Evolutionary conservation across 768 basidiomycete species (phyloP), one percentile per base, ranked within the genome.

Genomic region (Galerina sulciceps): DNA sequence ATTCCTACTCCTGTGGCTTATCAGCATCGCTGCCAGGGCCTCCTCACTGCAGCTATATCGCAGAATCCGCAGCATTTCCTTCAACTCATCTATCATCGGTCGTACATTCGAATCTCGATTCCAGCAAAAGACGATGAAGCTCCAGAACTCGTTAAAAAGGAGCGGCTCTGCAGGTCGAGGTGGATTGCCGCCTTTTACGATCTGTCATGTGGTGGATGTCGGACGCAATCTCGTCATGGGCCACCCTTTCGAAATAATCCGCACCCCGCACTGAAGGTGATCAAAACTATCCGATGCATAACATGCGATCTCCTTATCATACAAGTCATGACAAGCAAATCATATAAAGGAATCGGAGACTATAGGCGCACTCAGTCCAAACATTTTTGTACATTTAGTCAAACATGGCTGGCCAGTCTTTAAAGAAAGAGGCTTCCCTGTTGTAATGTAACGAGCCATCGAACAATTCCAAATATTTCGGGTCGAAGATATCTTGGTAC

Each of bases 11-110:
- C 3, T 35, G 36, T 6, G 35, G 14, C 20, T 38, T 37, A 22
- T 51, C 36, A 2, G 51, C 20, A 40, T 41, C 10, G 37, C 38
- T 11, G 51, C 20, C 18, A 53, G 20, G 6, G 37, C 22, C 18
- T 41, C 51, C 10, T 53, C 51, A 42, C 51, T 53, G 11, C 38
- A 42, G 4, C 23, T 22, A 42, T 53, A 53, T 31, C 51, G 51
- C 38, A 53, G 10, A 8, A 53, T 8, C 4, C 41, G 51, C 23
- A 53, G 37, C 38, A 6, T 23, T 22, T 53, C 38, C 20, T 38
- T 37, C 51, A 53, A 20, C 37, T 41, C 23, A 13, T 38, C 51
- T 23, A 53, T 53, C 10, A 41, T 38, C 34, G 51, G 51, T 42
- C 51, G 51, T 3, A n/a, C 13, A 20, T 14, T 14, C 11, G 51